Evolutionary conservation across 2,329 filamentous ascomycete species (phyloP).

Genomic region (Knufia fluminis): DNA sequence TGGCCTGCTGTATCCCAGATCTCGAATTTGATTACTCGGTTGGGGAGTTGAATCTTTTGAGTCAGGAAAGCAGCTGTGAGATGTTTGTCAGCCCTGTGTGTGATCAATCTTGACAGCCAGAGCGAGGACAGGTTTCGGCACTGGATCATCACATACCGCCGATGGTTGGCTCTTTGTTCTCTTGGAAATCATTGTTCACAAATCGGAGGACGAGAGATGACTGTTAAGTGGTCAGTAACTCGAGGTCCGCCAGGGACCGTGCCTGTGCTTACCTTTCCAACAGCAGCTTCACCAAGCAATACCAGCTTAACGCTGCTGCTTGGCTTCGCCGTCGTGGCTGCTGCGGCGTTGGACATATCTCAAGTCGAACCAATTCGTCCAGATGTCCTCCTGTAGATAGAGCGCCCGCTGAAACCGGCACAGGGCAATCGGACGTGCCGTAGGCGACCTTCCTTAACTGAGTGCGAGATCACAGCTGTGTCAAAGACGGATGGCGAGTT

Average conservation of each 20-base stretch:
- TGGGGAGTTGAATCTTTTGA: slow-evolving; percentile 92
- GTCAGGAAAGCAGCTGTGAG: slow-evolving; percentile 82
- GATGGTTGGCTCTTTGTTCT: slow-evolving; percentile 99
- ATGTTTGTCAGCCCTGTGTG: slow-evolving; percentile 9
- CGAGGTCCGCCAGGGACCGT: too few relatives aligned
- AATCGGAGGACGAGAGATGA: slow-evolving; percentile 96
- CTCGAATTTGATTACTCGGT: slow-evolving; percentile 80
- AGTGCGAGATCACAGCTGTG: neutral
- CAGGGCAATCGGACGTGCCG: neutral
- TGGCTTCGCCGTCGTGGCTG: slow-evolving; percentile 66
- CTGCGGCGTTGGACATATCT: slow-evolving; percentile 62
- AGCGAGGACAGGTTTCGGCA: neutral
- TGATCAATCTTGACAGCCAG: too few relatives aligned
- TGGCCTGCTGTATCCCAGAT: slow-evolving; percentile 99
- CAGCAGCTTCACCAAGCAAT: slow-evolving; percentile 89
- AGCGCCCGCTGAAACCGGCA: neutral
- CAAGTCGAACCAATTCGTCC: neutral
- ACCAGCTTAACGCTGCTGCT: slow-evolving; percentile 99
- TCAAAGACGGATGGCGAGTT: too few relatives aligned
- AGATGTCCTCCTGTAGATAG: neutral
- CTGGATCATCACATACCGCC: slow-evolving; percentile 58
- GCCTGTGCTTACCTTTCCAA: slow-evolving; percentile 91
- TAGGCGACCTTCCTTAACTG: neutral
- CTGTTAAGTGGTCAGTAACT: slow-evolving; percentile 37
- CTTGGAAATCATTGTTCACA: slow-evolving; percentile 99